A percentile compares a stretch with the other conserved stretches of the same genome.
These are phyloP conservation scores for Pseudovirgaria hyperparasitica DNA, from an alignment of 2,329 filamentous ascomycete genomes.

Conservation along the genomic window DNA sequence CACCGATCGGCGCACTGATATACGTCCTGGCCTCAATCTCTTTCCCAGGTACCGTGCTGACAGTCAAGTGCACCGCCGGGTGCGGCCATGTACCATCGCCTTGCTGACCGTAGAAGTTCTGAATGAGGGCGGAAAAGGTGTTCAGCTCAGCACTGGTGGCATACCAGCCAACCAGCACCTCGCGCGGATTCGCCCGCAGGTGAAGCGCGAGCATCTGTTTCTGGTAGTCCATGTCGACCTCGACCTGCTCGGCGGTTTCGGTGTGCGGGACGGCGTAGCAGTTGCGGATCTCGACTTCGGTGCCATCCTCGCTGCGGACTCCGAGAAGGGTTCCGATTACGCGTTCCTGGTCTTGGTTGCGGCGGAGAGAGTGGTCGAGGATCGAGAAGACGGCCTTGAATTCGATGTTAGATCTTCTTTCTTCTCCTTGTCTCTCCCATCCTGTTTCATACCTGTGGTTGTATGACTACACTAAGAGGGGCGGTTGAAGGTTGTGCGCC, in stretches of 20 bases:
- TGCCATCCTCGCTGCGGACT: conserved; percentile 88
- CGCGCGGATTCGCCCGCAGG: conserved; percentile 84
- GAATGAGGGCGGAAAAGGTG: conserved; percentile 95
- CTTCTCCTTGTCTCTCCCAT: too few species aligned
- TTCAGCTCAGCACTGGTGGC: conserved; percentile 94
- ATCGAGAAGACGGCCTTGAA: conserved; percentile 49
- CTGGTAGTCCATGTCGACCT: conserved; percentile 99
- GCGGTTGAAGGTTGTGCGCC: conserved; percentile 75
- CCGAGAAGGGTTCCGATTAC: conserved; percentile 95
- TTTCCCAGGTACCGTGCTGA: conserved; percentile 77
- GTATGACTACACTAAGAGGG: conserved; percentile 86
- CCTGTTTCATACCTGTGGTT: conserved; percentile 80
- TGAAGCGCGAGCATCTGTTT: conserved; percentile 97
- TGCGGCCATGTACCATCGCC: conserved; percentile 95
- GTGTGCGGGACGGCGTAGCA: conserved; percentile 98
- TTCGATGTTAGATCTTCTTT: too few species aligned
- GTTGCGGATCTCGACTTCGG: conserved; percentile 88
- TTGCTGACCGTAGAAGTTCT: conserved; percentile 97
- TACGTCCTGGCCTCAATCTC: conserved; percentile 87
- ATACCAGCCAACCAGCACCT: conserved; percentile 95
- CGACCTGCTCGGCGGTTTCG: conserved; percentile 95
- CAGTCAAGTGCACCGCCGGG: conserved; percentile 93
- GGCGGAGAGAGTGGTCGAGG: conserved; percentile 83
- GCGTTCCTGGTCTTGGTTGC: conserved; percentile 82
- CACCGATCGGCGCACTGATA: conserved; percentile 88